Percentiles rank a stretch among this genome's conserved stretches.
Conservation (phyloP, 352 stramenopile genomes). For the Phytophthora boehmeriae region DNA sequence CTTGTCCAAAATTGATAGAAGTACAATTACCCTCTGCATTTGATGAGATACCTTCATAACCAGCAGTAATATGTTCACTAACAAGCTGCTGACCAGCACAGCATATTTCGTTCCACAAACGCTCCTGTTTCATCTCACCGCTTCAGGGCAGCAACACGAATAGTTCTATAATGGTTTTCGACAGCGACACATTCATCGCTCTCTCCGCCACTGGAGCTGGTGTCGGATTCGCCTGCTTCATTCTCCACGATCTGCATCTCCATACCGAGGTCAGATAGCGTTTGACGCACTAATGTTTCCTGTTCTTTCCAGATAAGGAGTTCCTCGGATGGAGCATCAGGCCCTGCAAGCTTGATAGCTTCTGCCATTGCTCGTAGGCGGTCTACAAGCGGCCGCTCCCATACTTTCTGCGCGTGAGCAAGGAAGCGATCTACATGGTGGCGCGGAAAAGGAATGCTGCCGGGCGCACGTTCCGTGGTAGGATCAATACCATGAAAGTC, state of each 20-base stretch:
- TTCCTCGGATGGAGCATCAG: constrained; percentile 25
- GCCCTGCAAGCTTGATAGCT: constrained; percentile 17
- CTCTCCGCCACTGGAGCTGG: background rate
- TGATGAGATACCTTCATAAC: background rate
- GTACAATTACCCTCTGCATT: constrained; percentile 14
- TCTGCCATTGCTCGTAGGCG: constrained; percentile 43
- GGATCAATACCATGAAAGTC: constrained; percentile 87
- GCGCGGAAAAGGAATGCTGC: constrained; percentile 78
- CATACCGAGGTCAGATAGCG: constrained; percentile 39
- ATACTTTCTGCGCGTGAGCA: constrained; percentile 67
- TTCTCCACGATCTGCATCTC: constrained; percentile 25
- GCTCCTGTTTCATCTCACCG: constrained; percentile 6
- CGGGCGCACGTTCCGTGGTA: constrained; percentile 66
- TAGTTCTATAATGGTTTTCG: constrained; percentile 37
- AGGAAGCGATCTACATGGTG: constrained; percentile 77
- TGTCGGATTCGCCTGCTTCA: constrained; percentile 5
- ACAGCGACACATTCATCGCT: background rate
- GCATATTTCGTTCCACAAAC: constrained; percentile 8
- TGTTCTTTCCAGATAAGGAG: constrained; percentile 68
- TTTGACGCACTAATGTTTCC: constrained; percentile 35
- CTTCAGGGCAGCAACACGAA: constrained; percentile 24
- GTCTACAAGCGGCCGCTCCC: constrained; percentile 63
- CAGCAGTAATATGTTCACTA: constrained; percentile 7
- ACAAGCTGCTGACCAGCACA: background rate
- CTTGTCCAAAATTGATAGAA: constrained; percentile 21